Base-by-base conservation (phyloP, 208 protist genomes). In the Jaenimonas drosophilae region DNA sequence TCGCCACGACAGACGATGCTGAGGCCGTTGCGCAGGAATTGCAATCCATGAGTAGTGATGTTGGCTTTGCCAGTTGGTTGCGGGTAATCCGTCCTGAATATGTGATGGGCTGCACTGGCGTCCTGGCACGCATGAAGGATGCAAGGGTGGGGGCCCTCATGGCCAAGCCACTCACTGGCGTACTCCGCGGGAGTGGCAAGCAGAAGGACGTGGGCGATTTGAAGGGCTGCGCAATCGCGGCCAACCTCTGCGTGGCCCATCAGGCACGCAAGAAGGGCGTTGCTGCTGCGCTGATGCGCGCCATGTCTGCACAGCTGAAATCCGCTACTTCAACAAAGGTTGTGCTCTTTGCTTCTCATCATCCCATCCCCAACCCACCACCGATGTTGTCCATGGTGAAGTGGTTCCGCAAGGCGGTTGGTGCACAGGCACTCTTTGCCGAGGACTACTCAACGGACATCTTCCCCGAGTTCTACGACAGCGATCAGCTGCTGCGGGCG, bases 391-490 rank as follows among this genome's bases (percentile, higher is more conserved):
- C 64, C 27, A 63, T 75, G 16, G 29, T 91, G 7, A 91, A 91
- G 68, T 86, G 77, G 78, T 78, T 68, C 47, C 60, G 73, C 28
- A 74, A 72, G 16, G 68, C 63, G 3, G 56, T 86, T 20, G 59
- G 60, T 19, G 60, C 83, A 1, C 47, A 51, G 19, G 25, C 29
- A 24, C 58, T 83, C 9, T 69, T 76, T 33, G 38, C 37, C 11
- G 29, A 49, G 6, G 48, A 33, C 3, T 65, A 68, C 46, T 64
- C 82, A 17, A 54, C 63, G 39, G 60, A 70, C 21, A 50, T 88
- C 28, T 88, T 86, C 44, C 70, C 73, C 1, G 80, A 87, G 21
- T 89, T 88, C 40, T 77, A 64, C 55, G 36, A 59, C n/a, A 77
- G 84, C 49, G 74, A 84, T 36, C 64, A 76, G 34, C 49, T 67